phyloP scores from a whole-genome alignment of 352 stramenopile genomes.

The Phytophthora cactorum region DNA sequence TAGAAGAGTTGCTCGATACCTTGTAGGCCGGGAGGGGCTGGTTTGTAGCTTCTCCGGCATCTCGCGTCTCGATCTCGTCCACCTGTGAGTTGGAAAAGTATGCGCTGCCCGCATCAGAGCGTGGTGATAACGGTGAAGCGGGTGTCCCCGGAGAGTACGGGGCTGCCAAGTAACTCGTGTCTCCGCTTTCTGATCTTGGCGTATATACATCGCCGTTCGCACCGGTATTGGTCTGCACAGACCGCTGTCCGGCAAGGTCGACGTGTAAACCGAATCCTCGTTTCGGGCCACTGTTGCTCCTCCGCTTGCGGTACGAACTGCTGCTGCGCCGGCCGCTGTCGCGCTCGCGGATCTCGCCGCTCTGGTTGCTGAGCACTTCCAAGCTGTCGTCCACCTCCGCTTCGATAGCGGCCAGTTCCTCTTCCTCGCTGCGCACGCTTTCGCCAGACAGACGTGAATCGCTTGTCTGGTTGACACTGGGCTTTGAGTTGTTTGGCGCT shows the following conservation, averaged over 20 bases:
- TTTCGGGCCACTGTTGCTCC: slow-evolving; percentile 34
- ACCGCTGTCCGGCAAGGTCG: slow-evolving; percentile 46
- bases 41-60: slow-evolving; percentile 33
- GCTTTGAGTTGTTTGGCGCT: slow-evolving; percentile 36
- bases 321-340: slow-evolving; percentile 45
- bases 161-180: slow-evolving; percentile 56
- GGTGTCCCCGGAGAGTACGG: slow-evolving; percentile 49
- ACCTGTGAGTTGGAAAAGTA: slow-evolving; percentile 56
- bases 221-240: slow-evolving; percentile 16
- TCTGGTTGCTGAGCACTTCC: slow-evolving; percentile 78
- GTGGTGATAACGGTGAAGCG: slow-evolving; percentile 50
- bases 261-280: slow-evolving; percentile 74
- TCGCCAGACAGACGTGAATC: slow-evolving; percentile 58
- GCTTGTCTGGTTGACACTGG: slow-evolving; percentile 57
- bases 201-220: slow-evolving; percentile 36
- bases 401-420: slow-evolving; percentile 74
- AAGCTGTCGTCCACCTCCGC: slow-evolving; percentile 83
- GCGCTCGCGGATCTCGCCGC: slow-evolving; percentile 58
- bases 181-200: slow-evolving; percentile 43
- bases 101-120: slow-evolving; percentile 63
- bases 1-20: slow-evolving; percentile 51
- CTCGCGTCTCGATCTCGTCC: slow-evolving; percentile 46
- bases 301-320: slow-evolving; percentile 32
- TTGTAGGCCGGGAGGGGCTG: slow-evolving; percentile 47
- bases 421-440: slow-evolving; percentile 67